Conservation (phyloP, 2,329 filamentous ascomycete genomes). For the Aspergillus pseudonomiae region DNA sequence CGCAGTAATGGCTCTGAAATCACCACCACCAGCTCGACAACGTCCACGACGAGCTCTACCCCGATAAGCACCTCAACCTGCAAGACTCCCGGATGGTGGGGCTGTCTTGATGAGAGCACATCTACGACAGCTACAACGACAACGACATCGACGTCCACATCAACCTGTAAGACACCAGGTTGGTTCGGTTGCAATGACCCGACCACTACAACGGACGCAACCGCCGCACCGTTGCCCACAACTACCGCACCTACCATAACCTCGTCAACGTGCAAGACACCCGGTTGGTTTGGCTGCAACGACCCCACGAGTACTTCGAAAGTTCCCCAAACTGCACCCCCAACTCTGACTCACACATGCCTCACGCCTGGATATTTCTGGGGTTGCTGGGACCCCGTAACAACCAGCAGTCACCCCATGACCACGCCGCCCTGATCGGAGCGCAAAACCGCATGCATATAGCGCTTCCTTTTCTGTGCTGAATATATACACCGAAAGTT, state of each 20-base stretch:
- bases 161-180: conserved; percentile 46
- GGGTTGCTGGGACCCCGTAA: conserved; percentile 54
- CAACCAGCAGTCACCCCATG: conserved; percentile 33
- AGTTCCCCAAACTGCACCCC: conserved; percentile 16
- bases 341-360: conserved; percentile 39
- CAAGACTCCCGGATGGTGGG: conserved; percentile 92
- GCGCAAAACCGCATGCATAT: not conserved
- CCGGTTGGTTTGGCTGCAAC: conserved; percentile 41
- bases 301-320: conserved; percentile 28
- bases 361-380: conserved; percentile 59
- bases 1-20: conserved; percentile 85
- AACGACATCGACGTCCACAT: conserved; percentile 38
- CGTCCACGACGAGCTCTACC: conserved; percentile 45
- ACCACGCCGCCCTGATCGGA: conserved; percentile 22
- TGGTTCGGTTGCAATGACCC: conserved; percentile 49
- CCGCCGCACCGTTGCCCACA: conserved; percentile 20
- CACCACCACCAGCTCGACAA: conserved; percentile 60
- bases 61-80: conserved; percentile 80
- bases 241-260: conserved; percentile 21
- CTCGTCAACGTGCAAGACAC: conserved; percentile 30
- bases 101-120: conserved; percentile 56
- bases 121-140: conserved; percentile 42
- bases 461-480: not conserved
- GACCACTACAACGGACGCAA: conserved; percentile 30
- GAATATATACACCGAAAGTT: not conserved